A percentile compares a stretch with the other conserved stretches of the same genome.
These are phyloP conservation scores for Lecanicillium sp. DNA, from an alignment of 2,329 filamentous ascomycete genomes.

Conservation along the genomic window DNA sequence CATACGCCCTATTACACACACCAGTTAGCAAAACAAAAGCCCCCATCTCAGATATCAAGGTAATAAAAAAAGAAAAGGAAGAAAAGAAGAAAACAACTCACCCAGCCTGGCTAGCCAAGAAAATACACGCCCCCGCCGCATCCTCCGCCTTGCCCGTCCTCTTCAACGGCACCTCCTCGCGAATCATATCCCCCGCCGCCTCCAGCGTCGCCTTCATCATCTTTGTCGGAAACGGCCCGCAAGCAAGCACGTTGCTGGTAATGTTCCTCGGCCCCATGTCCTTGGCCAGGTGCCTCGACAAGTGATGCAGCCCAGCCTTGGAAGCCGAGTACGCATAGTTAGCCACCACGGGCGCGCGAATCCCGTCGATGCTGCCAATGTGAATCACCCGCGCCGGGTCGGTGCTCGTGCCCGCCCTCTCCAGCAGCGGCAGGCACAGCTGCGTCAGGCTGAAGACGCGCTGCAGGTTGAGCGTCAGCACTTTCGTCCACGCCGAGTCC, in stretches of 20 bases:
- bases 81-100: too few relatives aligned
- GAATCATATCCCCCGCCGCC: slow-evolving; percentile 44
- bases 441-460: slow-evolving; percentile 61
- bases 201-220: slow-evolving; percentile 59
- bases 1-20: slow-evolving; percentile 33
- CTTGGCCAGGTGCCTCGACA: slow-evolving; percentile 49
- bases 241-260: slow-evolving; percentile 61
- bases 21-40: slow-evolving; percentile 6
- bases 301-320: slow-evolving; percentile 59
- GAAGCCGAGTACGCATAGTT: slow-evolving; percentile 53
- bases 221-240: slow-evolving; percentile 61
- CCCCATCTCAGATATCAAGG: too few relatives aligned
- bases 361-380: slow-evolving; percentile 55
- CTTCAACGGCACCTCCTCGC: slow-evolving; percentile 51
- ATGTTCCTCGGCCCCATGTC: slow-evolving; percentile 52
- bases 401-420: slow-evolving; percentile 30
- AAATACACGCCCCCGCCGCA: slow-evolving; percentile 64
- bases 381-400: slow-evolving; percentile 53
- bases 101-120: slow-evolving; percentile 59
- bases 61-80: too few relatives aligned
- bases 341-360: slow-evolving; percentile 49
- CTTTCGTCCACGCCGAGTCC: slow-evolving; percentile 47
- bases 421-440: slow-evolving; percentile 49
- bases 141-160: slow-evolving; percentile 61
- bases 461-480: slow-evolving; percentile 58